A percentile compares a stretch with the other conserved stretches of the same genome.
Evolutionary conservation across 257 asterid genomes (phyloP).

Genomic region (Fraxinus americana): DNA sequence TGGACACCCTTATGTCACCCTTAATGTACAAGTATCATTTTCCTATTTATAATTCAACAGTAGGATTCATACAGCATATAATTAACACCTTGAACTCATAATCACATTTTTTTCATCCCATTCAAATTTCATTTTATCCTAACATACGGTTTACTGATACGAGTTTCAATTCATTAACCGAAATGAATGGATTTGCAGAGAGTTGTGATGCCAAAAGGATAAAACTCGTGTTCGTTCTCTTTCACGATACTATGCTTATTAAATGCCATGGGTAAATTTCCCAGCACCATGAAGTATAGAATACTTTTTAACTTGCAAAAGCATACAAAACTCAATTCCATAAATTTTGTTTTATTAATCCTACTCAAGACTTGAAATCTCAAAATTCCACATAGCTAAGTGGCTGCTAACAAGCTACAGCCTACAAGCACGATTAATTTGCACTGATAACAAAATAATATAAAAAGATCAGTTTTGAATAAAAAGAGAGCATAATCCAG

Average conservation of each 20-base stretch:
- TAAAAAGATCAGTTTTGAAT: neutral
- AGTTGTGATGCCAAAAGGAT: no score
- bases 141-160: no score
- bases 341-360: slow-evolving; percentile 30
- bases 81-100: neutral
- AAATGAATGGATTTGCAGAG: no score
- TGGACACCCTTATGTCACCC: no score
- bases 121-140: no score
- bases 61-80: neutral
- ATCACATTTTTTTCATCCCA: no score
- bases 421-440: slow-evolving; percentile 21
- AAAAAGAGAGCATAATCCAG: neutral
- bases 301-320: slow-evolving; percentile 9
- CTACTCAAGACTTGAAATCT: slow-evolving; percentile 16
- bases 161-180: no score
- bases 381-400: slow-evolving; percentile 24
- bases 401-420: slow-evolving; percentile 13
- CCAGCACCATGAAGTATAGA: neutral
- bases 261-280: no score
- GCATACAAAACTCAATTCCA: slow-evolving; percentile 13
- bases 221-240: no score
- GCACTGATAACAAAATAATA: slow-evolving; percentile 12
- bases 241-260: no score
- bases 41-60: neutral
- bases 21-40: no score